Evolutionary conservation across 208 protist species (phyloP), one percentile per base, ranked within the genome.

Genomic region (Angomonas desouzai): DNA sequence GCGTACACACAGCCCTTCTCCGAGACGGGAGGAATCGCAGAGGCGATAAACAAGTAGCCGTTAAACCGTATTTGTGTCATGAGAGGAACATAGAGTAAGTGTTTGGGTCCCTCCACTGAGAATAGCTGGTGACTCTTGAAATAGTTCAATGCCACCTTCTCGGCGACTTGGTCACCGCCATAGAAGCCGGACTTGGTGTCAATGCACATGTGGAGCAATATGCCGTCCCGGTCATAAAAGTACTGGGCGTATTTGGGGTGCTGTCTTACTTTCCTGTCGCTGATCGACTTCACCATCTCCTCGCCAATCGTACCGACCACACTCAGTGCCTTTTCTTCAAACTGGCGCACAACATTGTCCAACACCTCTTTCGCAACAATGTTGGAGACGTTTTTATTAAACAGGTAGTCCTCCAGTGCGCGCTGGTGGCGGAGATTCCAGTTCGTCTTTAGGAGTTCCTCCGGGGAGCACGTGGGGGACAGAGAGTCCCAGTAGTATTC

Each of bases 361-460:
- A 91, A 25, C 27, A 59, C 20, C 3, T 70, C 48, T 16, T 55
- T 36, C 2, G 55, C 68, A 2, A 27, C 10, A 25, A 34, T 51
- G n/a, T 64, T 55, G 20, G 36, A 29, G 29, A 45, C 56, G 1
- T 56, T 30, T 16, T 61, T 53, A 43, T 67, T 55, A 36, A 61
- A 70, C 55, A 76, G 28, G 13, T 51, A 38, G 38, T 64, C 65
- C 16, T 89, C 82, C 20, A 85, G 10, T 0, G 66, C 70, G 0
- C 45, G 45, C 48, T 89, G 78, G 47, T 89, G 83, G 25, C 70
- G 51, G 3, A 60, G 57, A 55, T 89, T 89, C 82, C 82, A 89
- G 48, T 78, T 61, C 25, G 58, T 61, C 16, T 40, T 36, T 1
- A 23, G 25, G 1, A 30, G 9, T 1, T 40, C 48, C 32, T 9